Percentiles rank a stretch among this genome's conserved stretches.
Conservation (phyloP, 129 eudicot species). For the Flaveria linearis region DNA sequence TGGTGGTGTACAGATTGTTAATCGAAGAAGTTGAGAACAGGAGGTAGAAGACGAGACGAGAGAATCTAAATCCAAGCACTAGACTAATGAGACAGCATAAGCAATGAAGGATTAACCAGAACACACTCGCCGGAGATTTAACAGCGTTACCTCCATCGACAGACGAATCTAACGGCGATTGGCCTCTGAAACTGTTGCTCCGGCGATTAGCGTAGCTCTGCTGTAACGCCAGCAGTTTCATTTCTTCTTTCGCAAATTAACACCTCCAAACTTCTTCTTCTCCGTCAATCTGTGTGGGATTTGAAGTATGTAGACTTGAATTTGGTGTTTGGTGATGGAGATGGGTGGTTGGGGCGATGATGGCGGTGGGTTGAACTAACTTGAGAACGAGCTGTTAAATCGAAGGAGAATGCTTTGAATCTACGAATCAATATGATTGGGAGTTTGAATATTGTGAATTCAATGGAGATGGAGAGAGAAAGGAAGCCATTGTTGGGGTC, state of each 20-base stretch:
- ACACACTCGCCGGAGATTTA: constrained; percentile 67
- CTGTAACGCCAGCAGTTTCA: constrained; percentile 84
- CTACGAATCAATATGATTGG: constrained; percentile 28
- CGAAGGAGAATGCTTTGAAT: constrained; percentile 37
- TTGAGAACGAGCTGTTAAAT: constrained; percentile 31
- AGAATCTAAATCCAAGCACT: constrained; percentile 89
- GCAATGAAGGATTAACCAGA: constrained; percentile 76
- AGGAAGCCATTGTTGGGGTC: constrained; percentile 21
- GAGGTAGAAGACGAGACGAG: constrained; percentile 74
- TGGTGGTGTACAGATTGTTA: constrained; percentile 35
- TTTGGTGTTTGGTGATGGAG: constrained; percentile 20
- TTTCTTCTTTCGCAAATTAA: constrained; percentile 30
- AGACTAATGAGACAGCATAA: constrained; percentile 85
- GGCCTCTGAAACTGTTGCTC: constrained; percentile 66
- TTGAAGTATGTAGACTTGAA: constrained; percentile 25
- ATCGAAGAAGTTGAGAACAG: constrained; percentile 52
- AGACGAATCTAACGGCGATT: constrained; percentile 59
- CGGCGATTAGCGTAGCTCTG: constrained; percentile 68
- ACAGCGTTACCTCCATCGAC: constrained; percentile 37
- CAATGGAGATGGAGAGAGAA: not conserved
- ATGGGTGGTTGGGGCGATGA: constrained; percentile 30
- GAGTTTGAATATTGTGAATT: constrained; percentile 10
- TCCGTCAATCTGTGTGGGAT: not conserved
- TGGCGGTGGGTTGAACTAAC: constrained; percentile 47
- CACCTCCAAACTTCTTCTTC: not conserved